Evolutionary conservation across 257 asterid species (phyloP).

Genomic region (Solanum pennellii): DNA sequence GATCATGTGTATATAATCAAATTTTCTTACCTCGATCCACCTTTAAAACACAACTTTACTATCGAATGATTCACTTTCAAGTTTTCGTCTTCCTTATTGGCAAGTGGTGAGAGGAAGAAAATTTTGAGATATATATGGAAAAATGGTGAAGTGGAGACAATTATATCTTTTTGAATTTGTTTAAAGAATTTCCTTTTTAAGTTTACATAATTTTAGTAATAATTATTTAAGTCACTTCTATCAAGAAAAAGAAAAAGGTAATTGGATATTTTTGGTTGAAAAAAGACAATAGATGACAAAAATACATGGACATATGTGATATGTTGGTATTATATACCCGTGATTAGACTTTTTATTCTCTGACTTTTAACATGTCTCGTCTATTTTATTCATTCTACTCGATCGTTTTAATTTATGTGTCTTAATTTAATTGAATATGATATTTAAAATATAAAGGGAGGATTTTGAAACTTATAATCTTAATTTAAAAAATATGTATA

Average conservation of each 20-base stretch:
- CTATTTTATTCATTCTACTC: not conserved
- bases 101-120: not conserved
- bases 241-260: not conserved
- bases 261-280: not conserved
- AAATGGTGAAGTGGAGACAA: not conserved
- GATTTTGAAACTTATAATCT: not conserved
- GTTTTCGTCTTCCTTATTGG: not conserved
- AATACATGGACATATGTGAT: not conserved
- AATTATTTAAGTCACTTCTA: not conserved
- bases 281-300: not conserved
- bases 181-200: not conserved
- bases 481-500: too few species aligned
- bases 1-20: not conserved
- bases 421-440: not conserved
- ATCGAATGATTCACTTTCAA: not conserved
- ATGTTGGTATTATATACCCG: not conserved
- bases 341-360: not conserved
- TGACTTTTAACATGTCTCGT: not conserved
- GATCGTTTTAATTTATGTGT: accelerated
- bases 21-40: not conserved
- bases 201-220: not conserved
- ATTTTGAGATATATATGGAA: not conserved
- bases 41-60: accelerated
- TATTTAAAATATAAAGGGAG: not conserved
- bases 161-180: not conserved